Base-by-base conservation (phyloP, 805 yeast species). In the Metschnikowia continentalis region DNA sequence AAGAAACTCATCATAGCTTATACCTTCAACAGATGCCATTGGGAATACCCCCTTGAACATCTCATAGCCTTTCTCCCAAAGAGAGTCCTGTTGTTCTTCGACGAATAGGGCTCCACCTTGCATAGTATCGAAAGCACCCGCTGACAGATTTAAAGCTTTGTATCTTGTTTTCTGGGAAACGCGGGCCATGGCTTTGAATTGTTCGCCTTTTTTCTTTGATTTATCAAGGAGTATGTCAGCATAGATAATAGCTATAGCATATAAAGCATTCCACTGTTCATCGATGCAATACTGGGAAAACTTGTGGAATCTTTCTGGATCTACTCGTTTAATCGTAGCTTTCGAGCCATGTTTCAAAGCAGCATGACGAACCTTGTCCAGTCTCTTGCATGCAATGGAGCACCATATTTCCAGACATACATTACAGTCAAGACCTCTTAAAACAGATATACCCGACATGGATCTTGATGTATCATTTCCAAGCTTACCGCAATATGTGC, bases 391-490 rank as follows among this genome's bases (percentile, higher is more conserved):
- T 8, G 63, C 65, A 44, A 68, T 71, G 6, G 83, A 76, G 65
- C 96, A 88, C 92, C 94, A 88, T 45, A 82, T 70, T 47, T 82
- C 86, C 6, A 75, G 65, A 58, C 92, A 86, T 14, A 75, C 74
- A 46, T 75, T 71, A 68, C 96, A 88, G 55, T 83, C 86, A 44
- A 84, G 69, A n/a, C 86, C 83, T 39, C 65, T 68, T 45, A 76
- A 63, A 7, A 73, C 60, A 3, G 68, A 56, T 4, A 60, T 54
- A 2, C 71, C 67, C 51, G 65, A 57, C 30, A 59, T 56, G 6
- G 63, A 58, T 17, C 63, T 61, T 2, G 62, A 54, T 1, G 66
- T 47, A 10, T 66, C 58, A 36, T 65, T 69, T 36, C 83, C 66
- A 1, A 83, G 68, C 42, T 77, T 75, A 0, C 90, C 89, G 71